A percentile compares a stretch with the other conserved stretches of the same genome.
Conservation (phyloP, 2,329 filamentous ascomycete genomes). For the Aureobasidium namibiae region DNA sequence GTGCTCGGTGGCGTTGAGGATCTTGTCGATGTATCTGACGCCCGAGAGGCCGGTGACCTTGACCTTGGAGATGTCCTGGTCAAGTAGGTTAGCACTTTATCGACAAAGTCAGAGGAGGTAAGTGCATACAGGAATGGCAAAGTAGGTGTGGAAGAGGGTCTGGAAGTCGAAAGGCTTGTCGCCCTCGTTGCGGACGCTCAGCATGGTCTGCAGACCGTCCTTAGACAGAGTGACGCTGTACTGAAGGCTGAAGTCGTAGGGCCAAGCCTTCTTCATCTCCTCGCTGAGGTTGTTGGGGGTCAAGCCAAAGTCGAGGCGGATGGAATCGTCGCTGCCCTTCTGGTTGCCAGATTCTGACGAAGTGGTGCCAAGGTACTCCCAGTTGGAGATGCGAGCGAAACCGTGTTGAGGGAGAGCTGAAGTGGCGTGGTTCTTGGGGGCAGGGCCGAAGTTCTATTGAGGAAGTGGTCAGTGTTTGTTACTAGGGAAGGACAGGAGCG, state of each 20-base stretch:
- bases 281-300: constrained; percentile 63
- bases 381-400: constrained; percentile 80
- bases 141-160: constrained; percentile 84
- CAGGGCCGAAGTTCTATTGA: constrained; percentile 71
- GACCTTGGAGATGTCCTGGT: constrained; percentile 69
- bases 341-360: constrained; percentile 50
- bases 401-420: constrained; percentile 82
- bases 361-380: constrained; percentile 91
- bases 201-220: constrained; percentile 66
- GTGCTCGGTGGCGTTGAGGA: constrained; percentile 53
- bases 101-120: constrained; percentile 8
- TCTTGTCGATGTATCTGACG: constrained; percentile 76
- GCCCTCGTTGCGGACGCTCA: constrained; percentile 86
- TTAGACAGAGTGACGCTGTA: constrained; percentile 84
- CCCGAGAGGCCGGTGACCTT: constrained; percentile 67
- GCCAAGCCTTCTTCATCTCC: constrained; percentile 66
- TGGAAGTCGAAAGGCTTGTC: constrained; percentile 80
- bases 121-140: constrained; percentile 61
- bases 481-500: neutral
- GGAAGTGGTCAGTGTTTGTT: neutral
- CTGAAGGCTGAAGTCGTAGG: constrained; percentile 77
- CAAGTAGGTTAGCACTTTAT: neutral
- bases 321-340: constrained; percentile 50
- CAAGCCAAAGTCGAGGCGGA: constrained; percentile 95
- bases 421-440: constrained; percentile 68